These are phyloP conservation scores for Suhomyces sp. DNA, from an alignment of 805 yeast species.

Conservation along the genomic window DNA sequence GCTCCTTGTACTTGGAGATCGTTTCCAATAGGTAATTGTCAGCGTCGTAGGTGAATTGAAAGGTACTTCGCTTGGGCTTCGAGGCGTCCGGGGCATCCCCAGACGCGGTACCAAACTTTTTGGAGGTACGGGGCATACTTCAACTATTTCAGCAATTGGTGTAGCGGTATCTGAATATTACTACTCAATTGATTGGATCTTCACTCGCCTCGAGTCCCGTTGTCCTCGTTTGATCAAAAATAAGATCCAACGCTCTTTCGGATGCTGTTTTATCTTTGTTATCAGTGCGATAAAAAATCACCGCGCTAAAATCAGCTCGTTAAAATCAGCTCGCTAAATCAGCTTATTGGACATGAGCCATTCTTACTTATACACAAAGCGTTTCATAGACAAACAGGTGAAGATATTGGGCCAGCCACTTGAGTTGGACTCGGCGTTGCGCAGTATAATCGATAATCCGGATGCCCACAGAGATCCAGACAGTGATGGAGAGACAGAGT, in stretches of 20 bases:
- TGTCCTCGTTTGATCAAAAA: neutral
- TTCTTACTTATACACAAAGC: conserved; percentile 29
- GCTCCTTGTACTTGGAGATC: conserved; percentile 17
- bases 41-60: conserved; percentile 24
- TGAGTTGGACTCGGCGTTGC: conserved; percentile 15
- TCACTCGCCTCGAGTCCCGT: too few species aligned
- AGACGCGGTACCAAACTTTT: neutral
- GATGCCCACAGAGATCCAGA: neutral
- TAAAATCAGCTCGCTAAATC: too few species aligned
- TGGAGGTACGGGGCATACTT: neutral
- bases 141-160: neutral
- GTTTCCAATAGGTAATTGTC: conserved; percentile 20
- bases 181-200: neutral
- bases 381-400: conserved; percentile 32
- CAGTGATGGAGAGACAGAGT: neutral
- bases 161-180: too few species aligned
- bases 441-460: conserved; percentile 8
- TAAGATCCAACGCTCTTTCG: neutral
- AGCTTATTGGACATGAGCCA: neutral
- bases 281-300: neutral
- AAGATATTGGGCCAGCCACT: conserved; percentile 28
- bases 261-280: neutral
- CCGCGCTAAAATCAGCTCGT: neutral
- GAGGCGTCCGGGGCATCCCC: neutral
- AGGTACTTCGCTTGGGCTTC: conserved; percentile 11